These are phyloP conservation scores for Epichloe sibirici DNA, from an alignment of 2,329 filamentous ascomycete genomes.

Conservation along the genomic window DNA sequence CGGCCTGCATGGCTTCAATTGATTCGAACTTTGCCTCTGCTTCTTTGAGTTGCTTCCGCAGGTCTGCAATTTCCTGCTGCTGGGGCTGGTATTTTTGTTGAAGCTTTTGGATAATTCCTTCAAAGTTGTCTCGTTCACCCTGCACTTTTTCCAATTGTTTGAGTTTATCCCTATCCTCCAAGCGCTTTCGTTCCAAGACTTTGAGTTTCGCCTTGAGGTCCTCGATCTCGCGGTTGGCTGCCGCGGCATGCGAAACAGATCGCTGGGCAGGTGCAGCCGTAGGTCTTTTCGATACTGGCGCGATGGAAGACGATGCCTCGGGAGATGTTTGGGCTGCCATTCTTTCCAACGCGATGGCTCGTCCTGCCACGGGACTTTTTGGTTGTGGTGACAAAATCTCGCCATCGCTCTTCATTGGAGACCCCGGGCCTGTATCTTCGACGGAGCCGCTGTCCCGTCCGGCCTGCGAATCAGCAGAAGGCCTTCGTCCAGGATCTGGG, in stretches of 20 bases:
- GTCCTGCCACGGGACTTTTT: slow-evolving; percentile 36
- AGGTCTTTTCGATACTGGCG: slow-evolving; percentile 20
- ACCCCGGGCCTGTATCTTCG: slow-evolving; percentile 22
- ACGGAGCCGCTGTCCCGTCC: slow-evolving; percentile 27
- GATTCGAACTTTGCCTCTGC: slow-evolving; percentile 53
- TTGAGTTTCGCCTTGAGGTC: slow-evolving; percentile 80
- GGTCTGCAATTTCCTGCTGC: slow-evolving; percentile 63
- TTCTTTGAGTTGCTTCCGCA: slow-evolving; percentile 69
- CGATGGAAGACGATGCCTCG: slow-evolving; percentile 13
- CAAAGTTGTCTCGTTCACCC: slow-evolving; percentile 64
- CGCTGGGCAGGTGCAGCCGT: slow-evolving; percentile 18
- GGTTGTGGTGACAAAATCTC: slow-evolving; percentile 38
- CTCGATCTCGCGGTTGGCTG: slow-evolving; percentile 59
- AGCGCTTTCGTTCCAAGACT: slow-evolving; percentile 74
- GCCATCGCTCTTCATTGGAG: slow-evolving; percentile 39
- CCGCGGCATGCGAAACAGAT: slow-evolving; percentile 37
- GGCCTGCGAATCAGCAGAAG: slow-evolving; percentile 35
- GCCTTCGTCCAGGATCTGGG: slow-evolving; percentile 27
- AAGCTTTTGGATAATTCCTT: slow-evolving; percentile 78
- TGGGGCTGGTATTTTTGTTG: slow-evolving; percentile 81
- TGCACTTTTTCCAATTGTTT: slow-evolving; percentile 67
- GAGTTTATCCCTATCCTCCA: slow-evolving; percentile 75
- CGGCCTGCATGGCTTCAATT: slow-evolving; percentile 60
- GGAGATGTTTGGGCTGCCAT: slow-evolving; percentile 29
- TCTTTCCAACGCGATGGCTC: slow-evolving; percentile 39